Evolutionary conservation across 495 filamentous ascomycete genomes (phyloP), one percentile per base, ranked within the genome.

Genomic region (Aspergillus ostianus): DNA sequence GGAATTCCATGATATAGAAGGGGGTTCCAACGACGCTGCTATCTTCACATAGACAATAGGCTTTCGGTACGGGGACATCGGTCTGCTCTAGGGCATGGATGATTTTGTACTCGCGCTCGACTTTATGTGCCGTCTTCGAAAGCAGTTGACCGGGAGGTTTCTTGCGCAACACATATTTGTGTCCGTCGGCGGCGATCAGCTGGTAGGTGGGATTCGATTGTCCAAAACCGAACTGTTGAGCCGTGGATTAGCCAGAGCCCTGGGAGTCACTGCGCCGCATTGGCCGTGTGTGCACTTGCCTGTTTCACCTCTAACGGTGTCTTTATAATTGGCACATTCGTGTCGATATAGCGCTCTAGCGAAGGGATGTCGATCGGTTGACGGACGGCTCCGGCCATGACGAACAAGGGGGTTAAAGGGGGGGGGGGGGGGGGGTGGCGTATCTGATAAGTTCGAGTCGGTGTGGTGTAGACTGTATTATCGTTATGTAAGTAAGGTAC

Each of bases 201-300:
- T 91, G 90, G 77, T 97, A 98, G 8, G 94, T 98, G 29, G 94
- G 94, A 70, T 98, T 98, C 49, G 91, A 96, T 76, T 98, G 94
- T 54, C 94, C 94, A 69, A 93, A 98, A 64, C 92, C 90, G 69
- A 97, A 98, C 89, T 97, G 72, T 47, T 29, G 32, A 12, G 4
- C 17, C 26, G 18, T 10, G 47, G 27, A 15, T 66, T 6, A 41
- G 65, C 26, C 27, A 21, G 56, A 58, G 58, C 53, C 44, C n/a
- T 10, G 18, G 20, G 36, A 10, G 1, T 7, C 30, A 32, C 45
- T 47, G 6, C 21, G 4, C 18, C 56, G 32, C n/a, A 36, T 23
- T 30, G n/a, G 13, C 18, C 45, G 4, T 47, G 19, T 13, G 13
- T 17, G 15, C 15, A 61, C 77, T 56, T 77, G 91, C 92, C 87